Conservation (phyloP, 2,329 filamentous ascomycete species). For the Thielaviopsis ethacetica region DNA sequence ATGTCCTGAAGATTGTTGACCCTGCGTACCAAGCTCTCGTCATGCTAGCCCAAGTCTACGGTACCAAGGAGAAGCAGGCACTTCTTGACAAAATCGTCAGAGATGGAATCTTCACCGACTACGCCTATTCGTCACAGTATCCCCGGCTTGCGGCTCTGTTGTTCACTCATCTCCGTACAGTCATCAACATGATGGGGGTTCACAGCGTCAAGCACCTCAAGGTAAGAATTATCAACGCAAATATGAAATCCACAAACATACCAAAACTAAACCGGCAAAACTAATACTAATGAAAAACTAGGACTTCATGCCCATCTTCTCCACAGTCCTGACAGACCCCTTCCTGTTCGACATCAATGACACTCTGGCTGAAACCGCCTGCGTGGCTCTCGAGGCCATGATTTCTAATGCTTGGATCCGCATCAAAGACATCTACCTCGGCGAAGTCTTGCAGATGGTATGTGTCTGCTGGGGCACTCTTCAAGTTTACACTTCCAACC, state of each 20-base stretch:
- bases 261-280: no score
- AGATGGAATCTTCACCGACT: conserved; percentile 37
- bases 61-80: conserved; percentile 18
- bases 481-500: conserved; percentile 20
- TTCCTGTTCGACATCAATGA: conserved; percentile 39
- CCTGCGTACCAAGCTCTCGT: conserved; percentile 52
- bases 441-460: conserved; percentile 39
- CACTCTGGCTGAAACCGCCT: conserved; percentile 34
- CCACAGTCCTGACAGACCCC: conserved; percentile 48
- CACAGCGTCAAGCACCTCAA: conserved; percentile 51
- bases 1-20: conserved; percentile 48
- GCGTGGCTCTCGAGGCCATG: conserved; percentile 36
- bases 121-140: conserved; percentile 42
- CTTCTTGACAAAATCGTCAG: conserved; percentile 39
- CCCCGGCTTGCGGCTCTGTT: conserved; percentile 40
- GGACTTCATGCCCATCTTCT: conserved; percentile 51
- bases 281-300: conserved; percentile 17
- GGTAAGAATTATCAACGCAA: conserved; percentile 23
- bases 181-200: conserved; percentile 43
- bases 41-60: conserved; percentile 16
- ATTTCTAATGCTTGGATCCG: conserved; percentile 55
- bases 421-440: conserved; percentile 28
- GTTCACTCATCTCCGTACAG: conserved; percentile 28
- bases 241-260: no score
- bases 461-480: conserved; percentile 47